Evolutionary conservation across 2,329 filamentous ascomycete genomes (phyloP).

Genomic region (Sarocladiaceae sp.): DNA sequence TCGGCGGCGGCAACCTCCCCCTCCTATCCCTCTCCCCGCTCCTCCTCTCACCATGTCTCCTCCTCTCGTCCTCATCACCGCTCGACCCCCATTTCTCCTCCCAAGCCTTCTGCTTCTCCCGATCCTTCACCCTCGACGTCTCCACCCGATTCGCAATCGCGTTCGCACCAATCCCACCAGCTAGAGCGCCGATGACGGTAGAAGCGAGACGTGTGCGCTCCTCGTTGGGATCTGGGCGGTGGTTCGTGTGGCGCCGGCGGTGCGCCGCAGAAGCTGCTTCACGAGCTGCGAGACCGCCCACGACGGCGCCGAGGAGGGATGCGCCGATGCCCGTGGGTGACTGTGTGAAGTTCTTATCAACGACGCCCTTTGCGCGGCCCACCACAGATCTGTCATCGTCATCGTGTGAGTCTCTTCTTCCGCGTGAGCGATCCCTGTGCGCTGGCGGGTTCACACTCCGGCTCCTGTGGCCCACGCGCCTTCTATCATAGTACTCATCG

Average conservation of each 20-base stretch:
- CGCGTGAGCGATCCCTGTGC: constrained; percentile 12
- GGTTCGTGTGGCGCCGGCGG: constrained; percentile 18
- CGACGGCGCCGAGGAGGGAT: constrained; percentile 46
- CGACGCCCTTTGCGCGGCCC: constrained; percentile 32
- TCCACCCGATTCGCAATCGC: constrained; percentile 40
- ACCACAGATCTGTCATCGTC: constrained; percentile 21
- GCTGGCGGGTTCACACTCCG: constrained; percentile 7
- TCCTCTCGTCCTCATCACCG: constrained; percentile 2
- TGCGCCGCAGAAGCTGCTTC: constrained; percentile 29
- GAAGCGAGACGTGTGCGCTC: constrained; percentile 33
- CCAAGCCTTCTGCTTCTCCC: constrained; percentile 26
- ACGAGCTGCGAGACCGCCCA: constrained; percentile 47
- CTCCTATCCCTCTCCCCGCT: constrained; percentile 2
- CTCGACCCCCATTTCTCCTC: constrained; percentile 23
- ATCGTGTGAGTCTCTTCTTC: constrained; percentile 9
- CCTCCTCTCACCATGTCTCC: neutral
- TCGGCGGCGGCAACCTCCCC: neutral
- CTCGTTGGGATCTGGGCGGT: constrained; percentile 18
- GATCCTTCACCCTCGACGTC: constrained; percentile 26
- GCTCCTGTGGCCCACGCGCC: constrained; percentile 19
- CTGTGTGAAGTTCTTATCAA: constrained; percentile 42
- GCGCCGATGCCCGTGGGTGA: constrained; percentile 43
- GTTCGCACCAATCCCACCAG: constrained; percentile 49
- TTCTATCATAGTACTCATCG: constrained; percentile 11
- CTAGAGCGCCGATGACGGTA: constrained; percentile 47